Base-by-base conservation (phyloP, 345 rosid genomes). In the Hibiscus trionum region DNA sequence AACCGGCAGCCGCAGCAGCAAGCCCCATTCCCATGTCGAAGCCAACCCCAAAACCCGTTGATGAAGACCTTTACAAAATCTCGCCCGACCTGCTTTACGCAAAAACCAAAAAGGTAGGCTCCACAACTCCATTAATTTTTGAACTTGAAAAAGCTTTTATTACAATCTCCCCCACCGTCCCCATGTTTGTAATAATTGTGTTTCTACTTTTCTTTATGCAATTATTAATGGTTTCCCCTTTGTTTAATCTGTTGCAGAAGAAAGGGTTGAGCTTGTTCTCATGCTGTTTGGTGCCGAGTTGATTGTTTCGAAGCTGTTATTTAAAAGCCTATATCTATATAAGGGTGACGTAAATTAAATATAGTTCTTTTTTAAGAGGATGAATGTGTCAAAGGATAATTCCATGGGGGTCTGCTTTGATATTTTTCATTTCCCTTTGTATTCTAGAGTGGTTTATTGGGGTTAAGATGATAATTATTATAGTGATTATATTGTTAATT, bases 41-140 rank as follows among this genome's bases (percentile, higher is more conserved):
- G 82, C 79, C 76, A 55, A 72, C 76, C 0, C 90, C 97, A 0
- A 91, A 93, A 56, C 94, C 98, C 1, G 90, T 93, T 31, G 98
- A 91, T 64, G 97, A 93, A 73, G 98, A 93, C 83, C 78, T 93
- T 78, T 93, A 93, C 87, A 91, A 86, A 75, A 87, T 93, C 73
- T 78, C 98, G 7, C 91, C 97, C 4, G 85, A 82, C 11, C 87
- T 90, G 53, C 95, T 91, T 80, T 71, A 76, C 63, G 65, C 84
- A 42, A 87, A 87, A 72, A 56, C 90, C 70, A 82, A 71, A 79
- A 94, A 83, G 91, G 98, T 77, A 70, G 12, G 69, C 47, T 35
- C 7, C 50, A 11, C 58, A 5, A 17, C 7, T 14, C 55, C 60
- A 61, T n/a, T 16, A 3, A 61, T 15, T 15, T 61, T 61, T 33